These are phyloP conservation scores for Hypomontagnella monticulosa DNA, from an alignment of 495 filamentous ascomycete genomes.

Conservation along the genomic window DNA sequence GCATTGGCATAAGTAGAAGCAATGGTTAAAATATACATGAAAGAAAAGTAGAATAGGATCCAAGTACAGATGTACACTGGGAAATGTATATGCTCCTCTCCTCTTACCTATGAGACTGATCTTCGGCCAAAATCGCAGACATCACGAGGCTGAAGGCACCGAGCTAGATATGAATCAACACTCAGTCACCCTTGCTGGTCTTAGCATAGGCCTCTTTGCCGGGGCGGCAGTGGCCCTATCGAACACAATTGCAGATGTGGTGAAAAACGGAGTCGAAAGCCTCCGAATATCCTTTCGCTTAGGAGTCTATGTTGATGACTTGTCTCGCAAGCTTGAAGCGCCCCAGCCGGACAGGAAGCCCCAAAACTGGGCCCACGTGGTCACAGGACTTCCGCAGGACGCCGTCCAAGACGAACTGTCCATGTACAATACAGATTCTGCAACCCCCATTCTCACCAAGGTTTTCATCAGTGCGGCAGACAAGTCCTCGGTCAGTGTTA, in stretches of 20 bases:
- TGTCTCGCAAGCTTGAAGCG: conserved; percentile 50
- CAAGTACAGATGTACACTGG: too few species aligned
- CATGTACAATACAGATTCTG: conserved; percentile 39
- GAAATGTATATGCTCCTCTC: too few species aligned
- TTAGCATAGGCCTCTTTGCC: conserved; percentile 54
- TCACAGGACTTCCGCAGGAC: conserved; percentile 45
- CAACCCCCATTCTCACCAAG: conserved; percentile 36
- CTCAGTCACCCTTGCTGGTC: conserved; percentile 42
- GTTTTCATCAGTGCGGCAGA: conserved; percentile 43
- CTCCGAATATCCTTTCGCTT: conserved; percentile 53
- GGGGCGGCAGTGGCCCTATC: conserved; percentile 52
- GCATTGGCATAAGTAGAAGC: too few species aligned
- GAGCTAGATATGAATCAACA: too few species aligned
- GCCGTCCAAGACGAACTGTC: conserved; percentile 52
- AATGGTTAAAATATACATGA: too few species aligned
- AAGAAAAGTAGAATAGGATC: too few species aligned
- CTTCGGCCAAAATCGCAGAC: too few species aligned
- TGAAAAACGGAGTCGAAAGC: conserved; percentile 44
- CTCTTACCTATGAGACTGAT: not conserved
- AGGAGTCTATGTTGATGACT: conserved; percentile 47
- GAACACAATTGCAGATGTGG: conserved; percentile 42
- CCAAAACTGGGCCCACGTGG: conserved; percentile 55
- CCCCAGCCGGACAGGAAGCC: not conserved
- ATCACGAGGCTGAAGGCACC: too few species aligned
- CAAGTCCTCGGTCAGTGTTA: conserved; percentile 46